These are phyloP conservation scores for Scheffersomyces coipomensis DNA, from an alignment of 805 yeast genomes.

Conservation along the genomic window DNA sequence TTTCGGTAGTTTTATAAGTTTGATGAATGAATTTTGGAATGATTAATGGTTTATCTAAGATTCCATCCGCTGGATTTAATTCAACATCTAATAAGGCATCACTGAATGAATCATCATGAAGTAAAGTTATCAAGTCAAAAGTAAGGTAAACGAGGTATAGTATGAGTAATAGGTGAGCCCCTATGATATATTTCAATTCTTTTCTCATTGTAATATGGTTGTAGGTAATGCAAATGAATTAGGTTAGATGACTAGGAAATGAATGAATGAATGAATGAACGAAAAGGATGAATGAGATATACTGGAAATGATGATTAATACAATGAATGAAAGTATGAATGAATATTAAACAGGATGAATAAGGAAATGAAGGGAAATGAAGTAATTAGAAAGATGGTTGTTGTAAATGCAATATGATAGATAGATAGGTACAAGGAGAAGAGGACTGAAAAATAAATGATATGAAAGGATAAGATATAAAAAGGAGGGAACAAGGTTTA, in stretches of 20 bases:
- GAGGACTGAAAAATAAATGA: no score
- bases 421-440: no score
- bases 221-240: neutral
- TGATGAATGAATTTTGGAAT: conserved; percentile 93
- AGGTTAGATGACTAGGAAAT: neutral
- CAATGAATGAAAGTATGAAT: neutral
- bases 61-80: conserved; percentile 51
- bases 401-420: no score
- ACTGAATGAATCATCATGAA: conserved; percentile 67
- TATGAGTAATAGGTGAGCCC: conserved; percentile 57
- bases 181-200: conserved; percentile 60
- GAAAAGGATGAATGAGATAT: neutral
- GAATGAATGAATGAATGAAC: neutral
- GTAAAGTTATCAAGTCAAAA: conserved; percentile 68
- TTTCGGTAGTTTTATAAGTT: conserved; percentile 75
- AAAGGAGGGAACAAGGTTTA: no score
- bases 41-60: conserved; percentile 45
- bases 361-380: no score
- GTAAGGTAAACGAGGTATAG: conserved; percentile 58
- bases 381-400: no score
- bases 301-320: neutral
- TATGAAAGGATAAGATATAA: no score
- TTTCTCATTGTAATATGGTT: conserved; percentile 47
- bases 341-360: no score
- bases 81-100: conserved; percentile 67